Base-by-base conservation (phyloP, 192 early-diverging fungal species). In the Chytriomyces sp. region DNA sequence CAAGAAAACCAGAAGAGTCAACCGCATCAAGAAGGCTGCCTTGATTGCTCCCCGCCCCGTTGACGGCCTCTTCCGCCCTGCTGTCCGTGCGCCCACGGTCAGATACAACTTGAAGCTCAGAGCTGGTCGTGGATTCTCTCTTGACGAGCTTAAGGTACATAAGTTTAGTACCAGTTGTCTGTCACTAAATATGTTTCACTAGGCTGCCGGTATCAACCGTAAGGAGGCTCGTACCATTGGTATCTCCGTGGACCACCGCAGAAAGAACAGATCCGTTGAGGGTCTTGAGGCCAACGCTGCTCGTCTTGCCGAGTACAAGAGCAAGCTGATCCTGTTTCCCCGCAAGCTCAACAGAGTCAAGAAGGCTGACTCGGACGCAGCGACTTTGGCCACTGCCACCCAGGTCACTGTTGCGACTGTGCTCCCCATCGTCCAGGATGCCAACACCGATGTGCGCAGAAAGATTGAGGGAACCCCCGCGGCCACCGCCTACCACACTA, bases 41-140 rank as follows among this genome's bases (percentile, higher is more conserved):
- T 84, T 84, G 80, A 92, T 99, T 74, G 96, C 96, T 55, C 97
- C 97, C 70, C 90, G 97, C 74, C 97, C 97, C 77, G 86, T 94
- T 68, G 97, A 99, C 84, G 93, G 92, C 80, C 89, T 92, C 70
- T 88, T 99, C 76, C 93, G 97, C 80, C 96, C 97, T 25, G 97
- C 93, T 66, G 93, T 99, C 71, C 90, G 93, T 77, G 94, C 93
- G 85, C 96, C 92, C 49, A 99, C 97, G 52, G 72, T 96, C 79
- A 95, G 95, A 84, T 98, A 99, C 92, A 99, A 99, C 93, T 90
- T 82, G 81, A 97, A 96, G 91, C 85, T 98, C 68, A 87, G 97
- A 75, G 89, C 90, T 77, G 97, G 97, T 77, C 92, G 94, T 80
- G 97, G 97, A 59, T 99, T 99, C 88, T 96, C 96, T 57, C 84